These are phyloP conservation scores for Hyaloraphidium curvatum DNA, from an alignment of 192 early-diverging fungal species.

Conservation along the genomic window DNA sequence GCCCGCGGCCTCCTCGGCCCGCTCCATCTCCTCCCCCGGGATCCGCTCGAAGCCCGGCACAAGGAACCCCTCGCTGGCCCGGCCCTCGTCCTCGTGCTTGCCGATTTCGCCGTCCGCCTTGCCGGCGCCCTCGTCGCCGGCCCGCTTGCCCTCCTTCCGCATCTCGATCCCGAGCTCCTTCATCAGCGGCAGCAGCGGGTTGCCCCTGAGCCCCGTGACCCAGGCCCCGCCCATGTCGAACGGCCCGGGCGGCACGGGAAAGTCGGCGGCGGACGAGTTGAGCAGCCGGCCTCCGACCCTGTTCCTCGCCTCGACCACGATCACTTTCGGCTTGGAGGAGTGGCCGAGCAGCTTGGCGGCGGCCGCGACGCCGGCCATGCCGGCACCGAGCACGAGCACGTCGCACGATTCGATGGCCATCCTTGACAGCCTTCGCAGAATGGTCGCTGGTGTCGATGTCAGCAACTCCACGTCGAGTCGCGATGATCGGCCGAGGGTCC, in stretches of 20 bases:
- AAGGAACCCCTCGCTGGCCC: not conserved
- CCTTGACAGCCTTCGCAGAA: too few relatives aligned
- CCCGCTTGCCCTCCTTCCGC: not conserved
- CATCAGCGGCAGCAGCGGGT: not conserved
- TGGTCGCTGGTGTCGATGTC: too few relatives aligned
- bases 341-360: not conserved
- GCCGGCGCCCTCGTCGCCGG: not conserved
- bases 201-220: not conserved
- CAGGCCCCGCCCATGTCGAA: slow-evolving; percentile 1
- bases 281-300: not conserved
- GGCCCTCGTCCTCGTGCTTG: not conserved
- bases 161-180: not conserved
- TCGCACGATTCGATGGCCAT: too few relatives aligned
- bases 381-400: slow-evolving; percentile 3
- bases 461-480: too few relatives aligned
- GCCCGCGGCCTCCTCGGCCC: not conserved
- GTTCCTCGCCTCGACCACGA: not conserved
- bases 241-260: not conserved
- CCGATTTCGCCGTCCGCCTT: not conserved
- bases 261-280: not conserved
- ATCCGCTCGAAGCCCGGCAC: not conserved
- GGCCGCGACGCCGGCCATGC: not conserved
- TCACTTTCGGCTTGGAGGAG: not conserved
- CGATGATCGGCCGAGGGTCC: too few relatives aligned
- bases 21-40: not conserved